Evolutionary conservation across 306 rosid genomes (phyloP), one percentile per base, ranked within the genome.

Genomic region (Prunus fruticosa): DNA sequence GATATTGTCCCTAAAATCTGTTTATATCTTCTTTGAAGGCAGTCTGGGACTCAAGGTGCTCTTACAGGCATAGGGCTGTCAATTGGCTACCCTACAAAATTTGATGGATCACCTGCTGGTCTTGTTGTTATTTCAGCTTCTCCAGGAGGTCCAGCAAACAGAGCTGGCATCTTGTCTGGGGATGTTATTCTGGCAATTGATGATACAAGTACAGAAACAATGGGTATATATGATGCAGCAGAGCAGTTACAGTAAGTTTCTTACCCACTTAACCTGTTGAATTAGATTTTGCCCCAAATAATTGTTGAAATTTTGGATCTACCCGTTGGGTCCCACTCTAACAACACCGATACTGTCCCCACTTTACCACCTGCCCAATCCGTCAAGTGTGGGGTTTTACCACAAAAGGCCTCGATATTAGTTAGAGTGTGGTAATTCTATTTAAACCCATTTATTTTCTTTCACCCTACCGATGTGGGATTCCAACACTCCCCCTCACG

Each of bases 21-120:
- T 72, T 74, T 53, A 75, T 86, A 79, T 89, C 73, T 84, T 87
- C 84, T 82, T 84, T 91, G 89, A 92, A 92, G 97, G 93, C 96
- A 92, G 99, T 95, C 99, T 80, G 99, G 99, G 87, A 88, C 97
- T 77, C 89, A 79, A 87, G 97, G 96, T 16, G 86, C 97, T 79
- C 85, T 95, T 86, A 95, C 99, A 73, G 99, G 97, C 66, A 87
- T 95, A 51, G 99, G 99, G 72, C 76, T 95, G 80, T 95, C 99
- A 30, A 92, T 95, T 82, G 93, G 99, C 83, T 92, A 92, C 84
- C 89, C 92, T 70, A 82, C 91, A 45, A 84, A 84, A 81, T 69
- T 62, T 80, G 88, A 89, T 72, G 86, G 76, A 76, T 88, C 84
- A 53, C 67, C 92, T 74, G 81, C 83, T 82, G 96, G 97, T 80